Evolutionary conservation across 2,329 filamentous ascomycete genomes (phyloP), one percentile per base, ranked within the genome.

Genomic region (Fusarium temperatum): DNA sequence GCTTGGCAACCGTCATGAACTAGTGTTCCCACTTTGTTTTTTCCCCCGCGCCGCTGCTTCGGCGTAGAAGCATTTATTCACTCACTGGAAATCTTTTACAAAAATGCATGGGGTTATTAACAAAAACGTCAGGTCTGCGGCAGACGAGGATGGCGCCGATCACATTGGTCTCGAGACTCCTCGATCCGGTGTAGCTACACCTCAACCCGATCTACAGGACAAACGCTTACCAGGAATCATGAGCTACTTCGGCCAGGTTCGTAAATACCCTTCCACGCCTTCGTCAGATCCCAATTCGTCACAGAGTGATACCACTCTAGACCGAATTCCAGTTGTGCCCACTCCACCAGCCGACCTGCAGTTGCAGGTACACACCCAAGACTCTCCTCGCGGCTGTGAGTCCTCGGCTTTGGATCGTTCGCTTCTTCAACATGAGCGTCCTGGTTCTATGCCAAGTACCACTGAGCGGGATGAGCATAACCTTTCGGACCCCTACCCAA

Each of bases 191-290:
- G 90, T 97, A 83, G 93, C 94, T 76, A 99, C 96, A 73, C 96
- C 96, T 77, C 93, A 95, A 80, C 96, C 96, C 77, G 96, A 98
- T 85, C 92, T 93, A 74, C 92, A 93, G 81, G 96, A 99, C 87
- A 98, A 98, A 86, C 93, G 96, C 85, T 88, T 97, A 82, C 96
- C 96, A 77, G 94, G 95, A 82, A 97, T 98, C 87, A 93, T 96
- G 89, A 97, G 93, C 88, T 98, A 96, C 89, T 98, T 98, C 89
- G 93, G 93, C 87, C 96, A 99, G 96, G 96, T 99, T 97, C 92
- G 96, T 98, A 89, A 90, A 88, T 90, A 89, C 87, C 90, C 91
- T 91, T 89, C 89, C 88, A 82, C 64, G 69, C 73, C 69, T 74
- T 77, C 70, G 72, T 82, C 83, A 83, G 78, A 82, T 82, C 77